Percentiles rank a stretch among this genome's conserved stretches.
These are phyloP conservation scores for Phytophthora pinifolia DNA, from an alignment of 352 stramenopile genomes.

Conservation along the genomic window DNA sequence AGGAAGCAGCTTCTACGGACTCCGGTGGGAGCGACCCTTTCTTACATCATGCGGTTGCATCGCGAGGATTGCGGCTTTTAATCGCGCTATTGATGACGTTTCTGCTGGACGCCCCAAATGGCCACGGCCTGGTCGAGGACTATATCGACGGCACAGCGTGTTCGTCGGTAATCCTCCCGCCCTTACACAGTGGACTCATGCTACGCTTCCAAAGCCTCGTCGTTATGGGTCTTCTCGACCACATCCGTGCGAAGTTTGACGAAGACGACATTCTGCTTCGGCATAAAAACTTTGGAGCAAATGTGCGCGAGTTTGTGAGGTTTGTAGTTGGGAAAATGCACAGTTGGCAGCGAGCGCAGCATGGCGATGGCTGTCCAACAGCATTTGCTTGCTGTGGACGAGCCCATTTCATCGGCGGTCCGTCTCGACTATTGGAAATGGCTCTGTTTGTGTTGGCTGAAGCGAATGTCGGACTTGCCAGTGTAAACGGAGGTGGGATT, in stretches of 20 bases:
- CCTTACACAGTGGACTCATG: constrained; percentile 47
- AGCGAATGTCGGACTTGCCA: constrained; percentile 36
- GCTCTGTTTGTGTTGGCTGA: constrained; percentile 61
- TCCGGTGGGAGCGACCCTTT: constrained; percentile 50
- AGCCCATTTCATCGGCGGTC: constrained; percentile 57
- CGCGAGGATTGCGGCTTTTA: constrained; percentile 42
- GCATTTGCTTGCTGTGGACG: constrained; percentile 50
- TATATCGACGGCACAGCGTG: constrained; percentile 48
- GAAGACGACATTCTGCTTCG: constrained; percentile 46
- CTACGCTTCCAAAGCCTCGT: constrained; percentile 57
- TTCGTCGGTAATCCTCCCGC: constrained; percentile 35
- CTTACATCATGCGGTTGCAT: constrained; percentile 48
- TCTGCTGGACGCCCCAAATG: constrained; percentile 48
- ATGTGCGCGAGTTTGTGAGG: constrained; percentile 61
- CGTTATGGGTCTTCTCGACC: constrained; percentile 51
- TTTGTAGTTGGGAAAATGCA: constrained; percentile 64
- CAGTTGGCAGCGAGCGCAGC: constrained; percentile 64
- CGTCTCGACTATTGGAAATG: constrained; percentile 54
- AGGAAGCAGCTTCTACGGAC: constrained; percentile 42
- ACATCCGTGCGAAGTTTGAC: constrained; percentile 45
- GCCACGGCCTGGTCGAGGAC: constrained; percentile 45
- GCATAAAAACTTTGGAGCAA: constrained; percentile 53
- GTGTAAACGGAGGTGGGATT: constrained; percentile 14
- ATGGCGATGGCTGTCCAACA: constrained; percentile 56
- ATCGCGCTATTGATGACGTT: constrained; percentile 55